phyloP scores from a whole-genome alignment of 345 rosid species.

The Eutrema yunnanense region DNA sequence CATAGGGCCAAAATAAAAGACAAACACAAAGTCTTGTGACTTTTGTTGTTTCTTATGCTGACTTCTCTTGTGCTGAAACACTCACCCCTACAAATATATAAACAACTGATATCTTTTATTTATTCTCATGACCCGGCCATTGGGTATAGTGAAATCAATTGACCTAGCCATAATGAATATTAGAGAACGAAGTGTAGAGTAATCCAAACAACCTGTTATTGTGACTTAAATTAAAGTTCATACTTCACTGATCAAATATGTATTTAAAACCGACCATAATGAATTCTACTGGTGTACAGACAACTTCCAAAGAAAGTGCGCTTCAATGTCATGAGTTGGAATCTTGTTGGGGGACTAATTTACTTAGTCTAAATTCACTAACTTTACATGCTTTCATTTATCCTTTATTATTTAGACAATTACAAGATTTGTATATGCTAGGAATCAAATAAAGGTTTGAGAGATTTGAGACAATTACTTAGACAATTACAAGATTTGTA shows the following conservation, averaged over 20 bases:
- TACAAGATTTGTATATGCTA: no score
- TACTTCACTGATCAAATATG: not conserved
- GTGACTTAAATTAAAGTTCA: not conserved
- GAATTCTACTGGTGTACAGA: no score
- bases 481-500: no score
- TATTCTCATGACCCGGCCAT: not conserved
- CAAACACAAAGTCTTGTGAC: no score
- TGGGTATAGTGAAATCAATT: not conserved
- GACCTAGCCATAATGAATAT: not conserved
- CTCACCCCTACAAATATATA: not conserved
- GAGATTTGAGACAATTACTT: no score
- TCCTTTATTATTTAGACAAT: no score
- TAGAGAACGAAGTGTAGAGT: not conserved
- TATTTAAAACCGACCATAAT: not conserved
- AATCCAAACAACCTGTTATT: not conserved
- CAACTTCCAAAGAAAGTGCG: no score
- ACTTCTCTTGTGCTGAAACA: no score
- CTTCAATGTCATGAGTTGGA: not conserved
- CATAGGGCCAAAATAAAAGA: no score
- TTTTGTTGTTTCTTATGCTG: no score
- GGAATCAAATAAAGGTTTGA: no score
- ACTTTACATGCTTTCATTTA: conserved; percentile 1
- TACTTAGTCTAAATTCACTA: not conserved
- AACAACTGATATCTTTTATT: not conserved
- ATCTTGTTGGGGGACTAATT: no score